Evolutionary conservation across 768 basidiomycete species (phyloP).

Genomic region (Phylloporus rhodoxanthus): DNA sequence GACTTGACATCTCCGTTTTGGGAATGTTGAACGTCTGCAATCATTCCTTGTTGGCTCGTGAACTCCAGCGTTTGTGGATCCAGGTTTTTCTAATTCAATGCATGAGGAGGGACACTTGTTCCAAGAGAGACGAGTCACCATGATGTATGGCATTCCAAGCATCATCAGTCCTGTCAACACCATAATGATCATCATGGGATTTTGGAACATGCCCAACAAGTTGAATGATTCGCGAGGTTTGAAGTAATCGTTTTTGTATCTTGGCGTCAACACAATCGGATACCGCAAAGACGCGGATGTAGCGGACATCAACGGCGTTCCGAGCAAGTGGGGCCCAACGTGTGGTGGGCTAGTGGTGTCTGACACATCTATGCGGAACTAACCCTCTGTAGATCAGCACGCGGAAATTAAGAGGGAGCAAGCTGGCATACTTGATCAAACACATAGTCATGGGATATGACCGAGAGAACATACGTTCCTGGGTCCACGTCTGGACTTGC

Average conservation of each 20-base stretch:
- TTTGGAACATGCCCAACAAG: constrained; percentile 68
- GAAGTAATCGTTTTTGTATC: constrained; percentile 58
- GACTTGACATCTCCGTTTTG: constrained; percentile 54
- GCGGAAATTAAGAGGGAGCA: neutral
- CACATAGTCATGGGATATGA: constrained; percentile 55
- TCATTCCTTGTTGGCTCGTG: constrained; percentile 53
- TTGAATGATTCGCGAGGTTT: constrained; percentile 69
- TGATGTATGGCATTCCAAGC: constrained; percentile 69
- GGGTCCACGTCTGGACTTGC: constrained; percentile 59
- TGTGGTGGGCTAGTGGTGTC: constrained; percentile 41
- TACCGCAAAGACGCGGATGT: constrained; percentile 51
- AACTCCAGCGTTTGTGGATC: constrained; percentile 67
- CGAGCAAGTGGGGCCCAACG: constrained; percentile 58
- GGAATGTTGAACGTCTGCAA: constrained; percentile 50
- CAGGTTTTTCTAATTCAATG: constrained; percentile 55
- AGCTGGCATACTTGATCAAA: constrained; percentile 59
- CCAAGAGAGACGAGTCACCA: constrained; percentile 38
- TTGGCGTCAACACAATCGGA: constrained; percentile 53
- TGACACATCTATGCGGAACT: constrained; percentile 68
- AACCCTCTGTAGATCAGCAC: constrained; percentile 1
- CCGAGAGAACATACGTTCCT: constrained; percentile 66
- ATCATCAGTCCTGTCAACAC: constrained; percentile 59
- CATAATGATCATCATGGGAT: constrained; percentile 83
- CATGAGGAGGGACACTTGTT: constrained; percentile 6
- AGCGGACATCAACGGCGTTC: constrained; percentile 61